Base-by-base conservation (phyloP, 2,329 filamentous ascomycete genomes). In the Samsoniella hepiali region DNA sequence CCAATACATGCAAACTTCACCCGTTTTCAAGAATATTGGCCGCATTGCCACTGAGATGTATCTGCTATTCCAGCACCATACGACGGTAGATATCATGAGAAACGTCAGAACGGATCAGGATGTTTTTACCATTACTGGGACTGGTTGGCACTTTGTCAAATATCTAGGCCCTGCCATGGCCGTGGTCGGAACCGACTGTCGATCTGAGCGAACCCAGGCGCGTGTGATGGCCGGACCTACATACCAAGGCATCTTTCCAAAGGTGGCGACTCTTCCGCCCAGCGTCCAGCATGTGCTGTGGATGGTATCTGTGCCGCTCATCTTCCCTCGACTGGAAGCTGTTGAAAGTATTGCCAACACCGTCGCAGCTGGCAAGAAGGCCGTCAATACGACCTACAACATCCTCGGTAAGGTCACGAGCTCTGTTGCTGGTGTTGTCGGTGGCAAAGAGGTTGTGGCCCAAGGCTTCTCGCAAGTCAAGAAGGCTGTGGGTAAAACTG, bases 141-240 rank as follows among this genome's bases (percentile, higher is more conserved):
- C 90, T 27, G 95, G 95, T 8, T 99, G 95, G 95, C 95, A 99
- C 76, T 99, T 98, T 75, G 87, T 99, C 77, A 99, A 99, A 77
- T 97, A 91, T 70, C 85, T 99, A 6, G 95, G 95, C 0, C 95
- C 95, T 0, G 91, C 91, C 5, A 88, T 99, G 13, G 93, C 92
- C 0, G 89, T 96, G 0, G 89, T 97, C 58, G 95, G 94, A 0
- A 89, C 91, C 2, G 95, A 99, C 75, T 94, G 93, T 69, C 88
- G 95, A 59, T 97, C 93, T 5, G 95, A 99, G 77, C 83, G 95
- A 58, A 97, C 91, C 60, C 91, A 92, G 65, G 88, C 89, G 65
- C 92, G 96, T 70, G 95, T 99, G 62, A 89, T 99, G 84, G 94
- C 94, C 5, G 95, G 95, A 0, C 93, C 93, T 51, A 98, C 95